Evolutionary conservation across 108 stramenopile species (phyloP), one percentile per base, ranked within the genome.

Genomic region (Nitzschia inconspicua): DNA sequence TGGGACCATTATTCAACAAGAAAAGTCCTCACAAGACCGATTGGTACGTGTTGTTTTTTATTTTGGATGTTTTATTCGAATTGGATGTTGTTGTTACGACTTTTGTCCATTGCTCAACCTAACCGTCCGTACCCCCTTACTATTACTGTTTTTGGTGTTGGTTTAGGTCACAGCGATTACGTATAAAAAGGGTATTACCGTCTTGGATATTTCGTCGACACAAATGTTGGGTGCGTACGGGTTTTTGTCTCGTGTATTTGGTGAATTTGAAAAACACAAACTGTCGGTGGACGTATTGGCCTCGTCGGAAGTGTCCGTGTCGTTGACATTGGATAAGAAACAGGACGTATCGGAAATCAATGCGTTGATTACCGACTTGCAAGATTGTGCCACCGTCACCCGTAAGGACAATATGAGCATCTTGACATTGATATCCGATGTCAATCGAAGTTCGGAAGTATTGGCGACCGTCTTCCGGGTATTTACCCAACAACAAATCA

Each of bases 231-330:
- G 96, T 23, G 95, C 94, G 35, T 93, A 93, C 54, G 98, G 98
- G 16, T 99, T 97, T 72, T 60, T 98, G 49, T 71, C 85, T 14
- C 56, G 69, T 20, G 97, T 99, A 8, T 99, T 99, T 78, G 51
- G 66, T 1, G 83, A 90, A 25, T 97, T 98, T 70, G 96, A 96
- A 68, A 86, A 88, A 49, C 76, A 94, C 66, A 93, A 86, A 48
- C 63, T 98, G n/a, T 97, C 96, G n/a, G 96, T 99, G n/a, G 98
- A 99, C 63, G 93, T 97, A 25, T 78, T 99, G 19, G 98, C 98
- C 20, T 94, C 94, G 4, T 95, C 94, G 5, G 97, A 99, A 75
- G 97, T 98, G 44, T 96, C 96, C 22, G 87, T 99, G 2, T 95
- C 94, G 16, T 80, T 99, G 22, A 99, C 98, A 2, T 65, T 99